A percentile compares a stretch with the other conserved stretches of the same genome.
Conservation (phyloP, 2,329 filamentous ascomycete genomes). For the Arthroderma sp. region DNA sequence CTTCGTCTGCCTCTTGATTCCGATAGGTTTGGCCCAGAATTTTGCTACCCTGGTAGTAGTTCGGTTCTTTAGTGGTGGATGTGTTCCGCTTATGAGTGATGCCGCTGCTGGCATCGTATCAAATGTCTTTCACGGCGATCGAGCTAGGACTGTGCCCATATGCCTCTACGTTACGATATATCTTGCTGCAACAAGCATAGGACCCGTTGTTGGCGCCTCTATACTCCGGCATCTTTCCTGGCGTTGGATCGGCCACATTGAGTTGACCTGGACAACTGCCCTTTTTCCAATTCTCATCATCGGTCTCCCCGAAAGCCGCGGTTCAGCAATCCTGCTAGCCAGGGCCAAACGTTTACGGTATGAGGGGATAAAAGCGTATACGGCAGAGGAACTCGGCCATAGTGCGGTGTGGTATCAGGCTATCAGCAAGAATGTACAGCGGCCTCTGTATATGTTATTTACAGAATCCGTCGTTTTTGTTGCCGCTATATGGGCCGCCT, state of each 20-base stretch:
- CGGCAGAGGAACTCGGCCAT: background rate
- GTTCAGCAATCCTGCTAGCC: background rate
- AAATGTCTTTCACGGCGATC: constrained; percentile 57
- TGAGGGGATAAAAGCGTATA: background rate
- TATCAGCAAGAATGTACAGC: background rate
- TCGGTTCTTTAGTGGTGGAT: constrained; percentile 53
- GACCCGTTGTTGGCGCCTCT: constrained; percentile 44
- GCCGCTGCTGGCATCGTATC: constrained; percentile 69
- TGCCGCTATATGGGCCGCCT: background rate
- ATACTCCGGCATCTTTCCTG: background rate
- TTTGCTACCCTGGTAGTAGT: constrained; percentile 66
- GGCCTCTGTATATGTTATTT: background rate
- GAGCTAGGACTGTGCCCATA: constrained; percentile 57
- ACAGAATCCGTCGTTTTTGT: background rate
- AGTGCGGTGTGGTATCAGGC: background rate
- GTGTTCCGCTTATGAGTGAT: constrained; percentile 49
- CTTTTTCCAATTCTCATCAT: background rate
- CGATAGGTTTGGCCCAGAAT: constrained; percentile 68
- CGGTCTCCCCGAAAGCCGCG: background rate
- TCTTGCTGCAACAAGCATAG: constrained; percentile 48
- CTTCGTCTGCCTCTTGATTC: constrained; percentile 70
- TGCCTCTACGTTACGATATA: constrained; percentile 55
- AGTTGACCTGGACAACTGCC: constrained; percentile 33
- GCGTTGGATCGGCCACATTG: constrained; percentile 62
- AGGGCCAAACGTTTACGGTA: background rate